phyloP scores from a whole-genome alignment of 164 flowering plant species.

The Pachysandra terminalis region DNA sequence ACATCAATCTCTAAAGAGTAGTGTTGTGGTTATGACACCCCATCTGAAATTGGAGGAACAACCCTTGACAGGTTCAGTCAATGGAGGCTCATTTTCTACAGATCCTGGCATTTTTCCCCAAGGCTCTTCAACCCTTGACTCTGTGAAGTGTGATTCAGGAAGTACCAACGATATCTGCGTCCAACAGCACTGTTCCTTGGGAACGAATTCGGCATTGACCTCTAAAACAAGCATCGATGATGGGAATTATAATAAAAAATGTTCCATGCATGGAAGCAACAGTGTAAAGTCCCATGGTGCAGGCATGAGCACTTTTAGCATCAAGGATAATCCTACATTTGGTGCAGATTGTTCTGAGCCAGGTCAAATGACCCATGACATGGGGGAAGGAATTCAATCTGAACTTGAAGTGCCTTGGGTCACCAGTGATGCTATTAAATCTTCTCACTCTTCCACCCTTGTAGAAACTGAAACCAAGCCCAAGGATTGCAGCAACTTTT shows the following conservation, averaged over 20 bases:
- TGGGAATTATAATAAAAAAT: constrained; percentile 8
- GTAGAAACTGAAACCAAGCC: constrained; percentile 2
- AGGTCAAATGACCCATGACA: background rate
- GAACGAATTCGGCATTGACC: background rate
- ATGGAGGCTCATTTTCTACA: constrained; percentile 1
- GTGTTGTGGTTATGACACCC: background rate
- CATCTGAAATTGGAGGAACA: constrained; percentile 3
- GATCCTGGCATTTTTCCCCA: constrained; percentile 4
- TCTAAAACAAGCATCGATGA: constrained; percentile 9
- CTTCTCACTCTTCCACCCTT: constrained; percentile 6
- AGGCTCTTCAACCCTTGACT: background rate
- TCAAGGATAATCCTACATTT: background rate
- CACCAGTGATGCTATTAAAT: background rate
- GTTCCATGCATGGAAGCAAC: constrained; percentile 11
- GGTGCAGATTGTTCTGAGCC: constrained; percentile 6
- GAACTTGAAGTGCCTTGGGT: constrained; percentile 1
- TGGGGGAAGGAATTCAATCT: background rate
- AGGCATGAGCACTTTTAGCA: background rate
- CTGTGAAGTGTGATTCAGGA: background rate
- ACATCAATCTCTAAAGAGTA: too few species aligned
- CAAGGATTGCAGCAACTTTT: background rate
- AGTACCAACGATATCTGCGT: background rate
- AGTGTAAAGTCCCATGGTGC: constrained; percentile 3
- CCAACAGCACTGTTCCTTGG: background rate
- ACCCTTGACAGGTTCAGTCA: background rate